A percentile compares a stretch with the other conserved stretches of the same genome.
Conservation (phyloP, 345 rosid genomes). For the Euphorbia pulcherrima region DNA sequence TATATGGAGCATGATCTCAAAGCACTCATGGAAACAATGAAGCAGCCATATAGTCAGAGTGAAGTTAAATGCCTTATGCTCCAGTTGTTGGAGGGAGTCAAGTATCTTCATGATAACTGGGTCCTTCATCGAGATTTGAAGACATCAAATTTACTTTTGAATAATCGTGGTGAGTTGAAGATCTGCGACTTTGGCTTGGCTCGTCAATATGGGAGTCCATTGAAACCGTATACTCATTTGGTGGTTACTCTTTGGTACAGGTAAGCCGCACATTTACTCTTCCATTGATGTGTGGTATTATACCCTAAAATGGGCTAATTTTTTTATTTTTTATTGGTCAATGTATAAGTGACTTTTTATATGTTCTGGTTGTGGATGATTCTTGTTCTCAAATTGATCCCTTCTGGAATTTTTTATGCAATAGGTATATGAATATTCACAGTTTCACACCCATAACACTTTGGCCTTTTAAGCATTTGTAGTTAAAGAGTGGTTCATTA, state of each 20-base stretch:
- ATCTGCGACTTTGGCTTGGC: slow-evolving; percentile 99
- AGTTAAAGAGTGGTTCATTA: neutral
- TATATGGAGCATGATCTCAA: slow-evolving; percentile 99
- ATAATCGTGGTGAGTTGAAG: slow-evolving; percentile 94
- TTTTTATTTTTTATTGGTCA: neutral
- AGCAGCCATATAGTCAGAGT: slow-evolving; percentile 97
- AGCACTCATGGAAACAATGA: slow-evolving; percentile 93
- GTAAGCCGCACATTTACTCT: slow-evolving; percentile 33
- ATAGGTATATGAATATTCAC: neutral
- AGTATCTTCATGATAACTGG: slow-evolving; percentile 99
- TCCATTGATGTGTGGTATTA: neutral
- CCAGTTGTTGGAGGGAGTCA: slow-evolving; percentile 84
- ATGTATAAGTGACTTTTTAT: neutral
- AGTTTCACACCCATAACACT: neutral
- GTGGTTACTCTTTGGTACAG: slow-evolving; percentile 99
- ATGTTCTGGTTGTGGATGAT: neutral
- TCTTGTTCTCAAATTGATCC: neutral
- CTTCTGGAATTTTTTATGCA: neutral
- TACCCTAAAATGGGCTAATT: neutral
- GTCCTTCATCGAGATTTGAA: slow-evolving; percentile 98
- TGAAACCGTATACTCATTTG: slow-evolving; percentile 95
- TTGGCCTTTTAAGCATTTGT: neutral
- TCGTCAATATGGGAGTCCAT: slow-evolving; percentile 95
- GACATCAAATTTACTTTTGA: slow-evolving; percentile 90
- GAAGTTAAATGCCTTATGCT: slow-evolving; percentile 98